Evolutionary conservation across 83 land plant genomes (phyloP), one percentile per base, ranked within the genome.

Genomic region (Thuja plicata): DNA sequence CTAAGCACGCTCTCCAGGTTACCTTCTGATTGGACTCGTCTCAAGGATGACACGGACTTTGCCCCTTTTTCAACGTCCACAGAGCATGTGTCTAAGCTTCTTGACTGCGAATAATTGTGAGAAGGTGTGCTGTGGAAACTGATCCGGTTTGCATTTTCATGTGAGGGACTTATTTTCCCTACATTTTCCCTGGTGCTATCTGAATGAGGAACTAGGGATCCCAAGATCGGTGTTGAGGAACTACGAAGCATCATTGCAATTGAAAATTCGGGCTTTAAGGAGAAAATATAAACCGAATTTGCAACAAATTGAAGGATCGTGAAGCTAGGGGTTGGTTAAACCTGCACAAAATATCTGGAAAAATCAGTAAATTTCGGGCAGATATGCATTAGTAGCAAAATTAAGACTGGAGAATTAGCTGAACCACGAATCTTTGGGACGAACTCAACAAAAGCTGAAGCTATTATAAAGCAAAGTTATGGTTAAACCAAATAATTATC

Each of bases 181-280:
- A 15, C 83, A 34, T 79, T 80, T 40, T 80, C 84, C n/a, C 84
- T 88, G 76, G 32, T 74, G 57, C 11, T 16, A 30, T 89, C 88
- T 52, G 90, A 87, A 82, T 37, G 40, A 57, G 91, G 89, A 73
- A 95, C 82, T n/a, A 95, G 91, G 79, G 96, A 95, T 37, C 94
- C 94, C 52, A 92, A 89, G 54, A 94, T 43, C 8, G 95, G 96
- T 1, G 95, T 91, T 2, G 96, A 95, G 60, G 94, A 91, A 90
- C 95, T 94, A n/a, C 92, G 87, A 5, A 95, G 95, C 89, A 95
- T 32, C 96, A 95, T 95, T 70, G 21, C 43, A 8, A 13, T 17
- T 9, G 88, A 9, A 9, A n/a, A 19, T 60, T 60, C 70, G 27
- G 1, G 27, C 27, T 60, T 60, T 2, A 3, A 4, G 1, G n/a